phyloP scores from a whole-genome alignment of 116 monocot genomes.

The Dioscorea cayenensis region DNA sequence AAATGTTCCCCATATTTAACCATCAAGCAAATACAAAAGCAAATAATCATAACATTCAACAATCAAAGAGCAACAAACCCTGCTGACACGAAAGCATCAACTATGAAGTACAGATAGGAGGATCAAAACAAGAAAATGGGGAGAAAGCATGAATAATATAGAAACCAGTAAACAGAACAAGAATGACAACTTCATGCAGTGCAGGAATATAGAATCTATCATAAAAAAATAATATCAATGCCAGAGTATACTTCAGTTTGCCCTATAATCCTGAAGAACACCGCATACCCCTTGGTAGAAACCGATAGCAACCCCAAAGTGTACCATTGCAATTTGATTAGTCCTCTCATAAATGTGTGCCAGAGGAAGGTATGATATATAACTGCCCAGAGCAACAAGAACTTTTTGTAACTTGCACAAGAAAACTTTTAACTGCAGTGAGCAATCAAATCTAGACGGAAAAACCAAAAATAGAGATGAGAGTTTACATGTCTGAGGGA shows the following conservation, averaged over 20 bases:
- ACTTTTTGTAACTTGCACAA: neutral
- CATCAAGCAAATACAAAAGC: too few species aligned
- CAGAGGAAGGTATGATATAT: conserved; percentile 95
- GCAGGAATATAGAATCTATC: neutral
- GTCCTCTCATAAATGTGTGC: conserved; percentile 96
- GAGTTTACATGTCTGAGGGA: conserved; percentile 72
- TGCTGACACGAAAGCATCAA: neutral
- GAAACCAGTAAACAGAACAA: neutral
- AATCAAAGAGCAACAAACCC: neutral
- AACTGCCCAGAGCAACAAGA: conserved; percentile 33
- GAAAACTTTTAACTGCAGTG: neutral
- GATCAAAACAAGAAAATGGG: neutral
- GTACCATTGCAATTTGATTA: conserved; percentile 62
- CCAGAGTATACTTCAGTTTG: neutral
- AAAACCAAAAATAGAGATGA: conserved; percentile 1
- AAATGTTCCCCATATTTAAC: too few species aligned
- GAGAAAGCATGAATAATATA: neutral
- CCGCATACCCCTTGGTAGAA: conserved; percentile 61
- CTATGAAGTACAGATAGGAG: neutral
- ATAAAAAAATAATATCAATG: neutral
- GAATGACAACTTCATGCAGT: neutral
- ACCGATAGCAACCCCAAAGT: conserved; percentile 79
- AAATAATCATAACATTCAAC: neutral
- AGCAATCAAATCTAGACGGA: neutral
- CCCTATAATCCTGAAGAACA: neutral